Base-by-base conservation (phyloP, 2,329 filamentous ascomycete genomes). In the Aspergillus ibericus region DNA sequence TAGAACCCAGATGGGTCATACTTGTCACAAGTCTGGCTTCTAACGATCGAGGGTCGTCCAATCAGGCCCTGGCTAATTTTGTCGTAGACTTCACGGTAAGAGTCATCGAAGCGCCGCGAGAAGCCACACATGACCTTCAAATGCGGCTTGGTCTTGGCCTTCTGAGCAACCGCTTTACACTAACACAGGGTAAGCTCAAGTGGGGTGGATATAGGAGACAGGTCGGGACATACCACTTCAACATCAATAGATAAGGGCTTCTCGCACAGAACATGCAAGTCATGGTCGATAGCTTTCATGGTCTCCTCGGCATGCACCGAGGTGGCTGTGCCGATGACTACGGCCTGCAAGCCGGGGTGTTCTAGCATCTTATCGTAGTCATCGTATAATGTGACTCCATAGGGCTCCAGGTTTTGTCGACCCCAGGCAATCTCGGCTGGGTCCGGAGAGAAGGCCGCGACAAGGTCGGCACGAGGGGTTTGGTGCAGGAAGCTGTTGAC, bases 61-160 rank as follows among this genome's bases (percentile, higher is more conserved):
- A 89, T 88, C 35, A 79, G 67, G 8, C 85, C 85, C 0, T 72
- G 67, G 22, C 79, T 72, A 63, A 83, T 79, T 62, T 83, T 81
- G n/a, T 75, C 65, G 64, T 78, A 79, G 27, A 85, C 87, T 48
- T 86, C 80, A 55, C 84, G 79, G 76, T 89, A 89, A 29, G 83
- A 87, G 35, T 81, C 76, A 66, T 89, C 87, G 74, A 90, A 89
- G 50, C 85, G 82, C 35, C 85, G 81, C 4, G 83, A 86, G 77
- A 87, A 88, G n/a, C 84, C 85, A 66, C 84, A 86, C 78, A 89
- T 83, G 59, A 88, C 84, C 71, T 88, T 88, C 32, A 86, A 78
- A 52, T 85, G 70, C 3, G 85, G 85, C 57, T 81, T 79, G 60
- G 77, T 77, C 59, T 76, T 76, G 22, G 84, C 82, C 5, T 83